Evolutionary conservation across 2,329 filamentous ascomycete species (phyloP).

Genomic region (Gnomoniopsis smithogilvyi): DNA sequence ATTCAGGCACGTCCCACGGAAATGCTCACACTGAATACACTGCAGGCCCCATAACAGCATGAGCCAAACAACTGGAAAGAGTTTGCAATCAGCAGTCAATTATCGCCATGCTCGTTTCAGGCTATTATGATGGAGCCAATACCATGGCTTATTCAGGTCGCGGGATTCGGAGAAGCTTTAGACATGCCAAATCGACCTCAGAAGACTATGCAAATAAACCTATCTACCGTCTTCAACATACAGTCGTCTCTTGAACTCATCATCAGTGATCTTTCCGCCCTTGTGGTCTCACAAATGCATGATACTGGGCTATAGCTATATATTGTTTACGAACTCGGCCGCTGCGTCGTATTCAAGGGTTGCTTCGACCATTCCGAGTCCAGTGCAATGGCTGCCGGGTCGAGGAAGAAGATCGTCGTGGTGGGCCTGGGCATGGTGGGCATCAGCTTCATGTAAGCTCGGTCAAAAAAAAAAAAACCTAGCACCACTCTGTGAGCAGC

Average conservation of each 20-base stretch:
- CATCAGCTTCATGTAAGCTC: conserved; percentile 77
- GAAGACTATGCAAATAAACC: not conserved
- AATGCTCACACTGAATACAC: not conserved
- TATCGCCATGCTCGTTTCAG: not conserved
- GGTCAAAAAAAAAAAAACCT: not conserved
- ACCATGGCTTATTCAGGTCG: not conserved
- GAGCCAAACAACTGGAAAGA: not conserved
- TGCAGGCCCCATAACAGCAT: not conserved
- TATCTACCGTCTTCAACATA: not conserved
- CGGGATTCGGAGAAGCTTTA: conserved; percentile 1
- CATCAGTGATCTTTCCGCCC: not conserved
- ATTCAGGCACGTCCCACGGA: conserved; percentile 7
- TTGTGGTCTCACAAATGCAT: not conserved
- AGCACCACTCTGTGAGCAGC: not conserved
- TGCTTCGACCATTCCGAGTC: not conserved
- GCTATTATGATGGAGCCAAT: not conserved
- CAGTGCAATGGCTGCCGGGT: conserved; percentile 31
- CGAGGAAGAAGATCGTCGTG: conserved; percentile 70
- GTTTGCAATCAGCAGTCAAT: not conserved
- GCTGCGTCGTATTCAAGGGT: not conserved
- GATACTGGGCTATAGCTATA: not conserved
- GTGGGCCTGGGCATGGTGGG: conserved; percentile 92
- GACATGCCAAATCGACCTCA: not conserved
- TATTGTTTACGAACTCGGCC: not conserved
- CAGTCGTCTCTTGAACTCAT: not conserved